Evolutionary conservation across 2,329 filamentous ascomycete genomes (phyloP).

Genomic region (Tolypocladium amazonense): DNA sequence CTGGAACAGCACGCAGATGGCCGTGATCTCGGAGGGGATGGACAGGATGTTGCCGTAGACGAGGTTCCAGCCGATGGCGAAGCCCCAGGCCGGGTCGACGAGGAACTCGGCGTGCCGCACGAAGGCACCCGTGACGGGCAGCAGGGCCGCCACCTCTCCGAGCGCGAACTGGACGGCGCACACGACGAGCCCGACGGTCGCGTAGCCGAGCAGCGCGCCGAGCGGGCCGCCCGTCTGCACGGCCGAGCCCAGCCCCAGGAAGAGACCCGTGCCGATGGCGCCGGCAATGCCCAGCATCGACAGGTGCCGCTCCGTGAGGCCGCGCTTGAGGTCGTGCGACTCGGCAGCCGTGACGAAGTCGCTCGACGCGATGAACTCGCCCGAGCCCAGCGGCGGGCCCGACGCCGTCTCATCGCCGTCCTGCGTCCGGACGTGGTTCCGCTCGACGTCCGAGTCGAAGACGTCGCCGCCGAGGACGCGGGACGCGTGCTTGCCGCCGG

Average conservation of each 20-base stretch:
- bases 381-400: conserved; percentile 5
- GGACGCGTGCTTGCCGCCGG: not conserved
- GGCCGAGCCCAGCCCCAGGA: conserved; percentile 46
- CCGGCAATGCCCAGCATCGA: conserved; percentile 54
- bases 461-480: not conserved
- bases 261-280: conserved; percentile 50
- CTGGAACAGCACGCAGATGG: conserved; percentile 50
- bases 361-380: conserved; percentile 17
- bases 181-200: conserved; percentile 45
- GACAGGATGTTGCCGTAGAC: conserved; percentile 44
- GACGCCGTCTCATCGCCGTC: not conserved
- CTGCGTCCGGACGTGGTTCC: not conserved
- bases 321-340: conserved; percentile 34
- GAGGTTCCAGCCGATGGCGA: conserved; percentile 42
- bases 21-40: conserved; percentile 51
- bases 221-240: conserved; percentile 39
- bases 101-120: conserved; percentile 50
- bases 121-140: conserved; percentile 53
- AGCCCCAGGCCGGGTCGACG: conserved; percentile 49
- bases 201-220: conserved; percentile 39
- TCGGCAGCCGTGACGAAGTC: conserved; percentile 35
- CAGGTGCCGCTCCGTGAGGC: conserved; percentile 32
- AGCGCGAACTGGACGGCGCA: conserved; percentile 48
- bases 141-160: conserved; percentile 48
- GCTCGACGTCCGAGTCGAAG: not conserved